A percentile compares a stretch with the other conserved stretches of the same genome.
phyloP scores from a whole-genome alignment of 176 grass and related monocot species.

The Triticum monococcum region DNA sequence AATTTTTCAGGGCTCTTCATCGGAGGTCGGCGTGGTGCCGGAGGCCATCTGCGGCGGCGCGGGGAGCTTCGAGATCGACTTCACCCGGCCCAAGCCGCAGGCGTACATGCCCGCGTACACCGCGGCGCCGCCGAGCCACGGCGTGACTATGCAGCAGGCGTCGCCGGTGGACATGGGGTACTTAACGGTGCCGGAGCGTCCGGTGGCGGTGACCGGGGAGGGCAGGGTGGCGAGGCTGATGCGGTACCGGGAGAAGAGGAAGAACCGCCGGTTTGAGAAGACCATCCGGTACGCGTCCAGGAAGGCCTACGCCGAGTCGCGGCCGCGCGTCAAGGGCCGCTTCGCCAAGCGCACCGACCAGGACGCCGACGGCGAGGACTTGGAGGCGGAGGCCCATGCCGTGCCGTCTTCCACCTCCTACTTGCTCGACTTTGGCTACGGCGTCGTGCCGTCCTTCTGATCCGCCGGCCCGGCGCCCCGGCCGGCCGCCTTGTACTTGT shows the following conservation, averaged over 20 bases:
- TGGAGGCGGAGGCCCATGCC: constrained; percentile 34
- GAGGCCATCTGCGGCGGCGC: constrained; percentile 40
- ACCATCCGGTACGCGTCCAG: constrained; percentile 90
- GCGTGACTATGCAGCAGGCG: constrained; percentile 37
- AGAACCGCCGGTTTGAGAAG: constrained; percentile 95
- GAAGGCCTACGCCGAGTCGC: constrained; percentile 89
- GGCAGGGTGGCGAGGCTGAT: constrained; percentile 74
- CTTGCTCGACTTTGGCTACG: constrained; percentile 67
- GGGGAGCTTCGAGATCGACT: constrained; percentile 44
- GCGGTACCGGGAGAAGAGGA: constrained; percentile 90
- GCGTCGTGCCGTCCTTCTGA: constrained; percentile 85
- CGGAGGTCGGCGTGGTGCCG: constrained; percentile 81
- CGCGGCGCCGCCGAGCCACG: constrained; percentile 18
- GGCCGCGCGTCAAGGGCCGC: constrained; percentile 84
- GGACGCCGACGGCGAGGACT: constrained; percentile 34
- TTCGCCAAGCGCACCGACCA: constrained; percentile 72
- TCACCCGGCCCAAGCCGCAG: constrained; percentile 34
- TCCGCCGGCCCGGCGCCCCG: background rate
- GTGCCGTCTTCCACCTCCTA: constrained; percentile 42
- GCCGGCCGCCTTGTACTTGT: background rate
- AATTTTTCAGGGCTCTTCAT: constrained; percentile 63
- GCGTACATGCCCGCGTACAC: constrained; percentile 43
- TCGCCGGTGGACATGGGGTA: constrained; percentile 55
- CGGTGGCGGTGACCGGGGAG: constrained; percentile 36
- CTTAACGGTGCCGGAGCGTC: constrained; percentile 46